Base-by-base conservation (phyloP, 2,329 filamentous ascomycete species). In the Balansia obtecta region DNA sequence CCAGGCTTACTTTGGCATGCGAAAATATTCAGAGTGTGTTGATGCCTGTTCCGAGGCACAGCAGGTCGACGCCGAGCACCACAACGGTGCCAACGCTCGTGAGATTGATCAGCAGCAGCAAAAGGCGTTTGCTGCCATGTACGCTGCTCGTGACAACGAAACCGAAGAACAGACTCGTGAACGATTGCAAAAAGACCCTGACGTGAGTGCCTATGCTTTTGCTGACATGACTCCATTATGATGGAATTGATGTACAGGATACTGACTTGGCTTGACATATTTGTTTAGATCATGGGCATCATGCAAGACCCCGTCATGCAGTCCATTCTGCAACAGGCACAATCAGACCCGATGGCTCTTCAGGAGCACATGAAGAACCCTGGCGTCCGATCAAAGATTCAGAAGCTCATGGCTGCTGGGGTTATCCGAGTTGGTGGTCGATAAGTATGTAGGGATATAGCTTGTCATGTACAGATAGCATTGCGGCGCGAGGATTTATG, bases 261-360 rank as follows among this genome's bases (percentile, higher is more conserved):
- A 32, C 51, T 52, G 18, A 52, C 44, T 16, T 12, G 37, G 30
- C 44, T 16, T 12, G 37, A 20, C 32, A 22, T 27, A n/a, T 30
- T 11, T 41, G 20, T 4, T 40, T 59, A 75, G 83, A 95, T 97
- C 65, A 87, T 94, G 79, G 70, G 75, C 55, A 91, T 96, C 63
- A 86, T 97, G 71, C 84, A 90, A 68, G 93, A 98, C 64, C 93
- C 93, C 15, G 84, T 98, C 64, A 97, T 98, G 91, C 89, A 98
- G 72, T 86, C 85, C 57, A 96, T 96, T 58, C 80, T 97, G 51
- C 90, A 97, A 68, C 93, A 98, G 72, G 93, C 93, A 44, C 95
- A 97, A 76, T 82, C 81, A 50, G 87, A 98, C 62, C 93, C 93
- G 16, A 85, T 85, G 46, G 93, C 93, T 44, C 79, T 98, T 55